Conservation (phyloP, 495 filamentous ascomycete genomes). For the Penicillium taxi region DNA sequence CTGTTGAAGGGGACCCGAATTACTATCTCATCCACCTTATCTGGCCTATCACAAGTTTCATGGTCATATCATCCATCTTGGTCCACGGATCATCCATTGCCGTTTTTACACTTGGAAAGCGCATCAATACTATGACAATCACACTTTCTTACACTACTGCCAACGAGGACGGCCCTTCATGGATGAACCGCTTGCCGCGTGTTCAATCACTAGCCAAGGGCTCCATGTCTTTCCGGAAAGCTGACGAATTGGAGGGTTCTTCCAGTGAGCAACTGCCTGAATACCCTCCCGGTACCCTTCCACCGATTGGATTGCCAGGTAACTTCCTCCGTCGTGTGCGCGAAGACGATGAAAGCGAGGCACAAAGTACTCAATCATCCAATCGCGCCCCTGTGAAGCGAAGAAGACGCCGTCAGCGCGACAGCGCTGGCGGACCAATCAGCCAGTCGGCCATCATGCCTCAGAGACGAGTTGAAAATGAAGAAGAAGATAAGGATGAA, state of each 20-base stretch:
- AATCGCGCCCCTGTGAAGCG: constrained; percentile 47
- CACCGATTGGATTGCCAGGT: constrained; percentile 64
- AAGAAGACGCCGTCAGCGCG: constrained; percentile 45
- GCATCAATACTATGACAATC: constrained; percentile 91
- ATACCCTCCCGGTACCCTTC: constrained; percentile 70
- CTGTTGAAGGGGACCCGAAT: constrained; percentile 42
- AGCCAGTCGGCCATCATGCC: constrained; percentile 86
- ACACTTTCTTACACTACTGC: constrained; percentile 92
- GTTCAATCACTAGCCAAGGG: constrained; percentile 72
- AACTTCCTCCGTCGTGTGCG: constrained; percentile 76
- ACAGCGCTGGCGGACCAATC: constrained; percentile 78
- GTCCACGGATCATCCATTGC: constrained; percentile 97
- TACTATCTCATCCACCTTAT: constrained; percentile 71
- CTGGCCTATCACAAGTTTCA: constrained; percentile 92
- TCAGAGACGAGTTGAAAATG: constrained; percentile 39
- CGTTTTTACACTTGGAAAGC: constrained; percentile 96
- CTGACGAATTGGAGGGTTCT: constrained; percentile 44
- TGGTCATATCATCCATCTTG: constrained; percentile 89
- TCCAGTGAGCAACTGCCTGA: constrained; percentile 57
- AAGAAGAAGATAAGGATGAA: constrained; percentile 24
- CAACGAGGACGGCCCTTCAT: constrained; percentile 80
- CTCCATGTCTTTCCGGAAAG: constrained; percentile 72
- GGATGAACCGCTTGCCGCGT: constrained; percentile 91
- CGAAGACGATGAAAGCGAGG: constrained; percentile 57
- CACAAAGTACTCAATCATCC: constrained; percentile 45